These are phyloP conservation scores for Teratosphaeria destructans DNA, from an alignment of 2,329 filamentous ascomycete genomes.

Conservation along the genomic window DNA sequence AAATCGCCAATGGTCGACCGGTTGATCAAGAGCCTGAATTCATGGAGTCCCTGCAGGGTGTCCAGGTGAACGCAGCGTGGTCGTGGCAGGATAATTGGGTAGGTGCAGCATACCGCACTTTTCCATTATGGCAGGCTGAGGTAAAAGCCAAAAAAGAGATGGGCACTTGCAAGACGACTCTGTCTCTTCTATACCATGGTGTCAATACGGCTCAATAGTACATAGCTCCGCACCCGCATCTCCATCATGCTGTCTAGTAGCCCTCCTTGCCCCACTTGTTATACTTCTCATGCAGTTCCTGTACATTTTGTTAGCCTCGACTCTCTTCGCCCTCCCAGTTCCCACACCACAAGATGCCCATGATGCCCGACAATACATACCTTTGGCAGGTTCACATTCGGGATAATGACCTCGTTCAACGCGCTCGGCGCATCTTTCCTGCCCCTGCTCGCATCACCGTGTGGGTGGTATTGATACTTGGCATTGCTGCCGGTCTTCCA, in stretches of 20 bases:
- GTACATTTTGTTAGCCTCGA: conserved; percentile 4
- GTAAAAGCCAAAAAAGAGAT: background rate
- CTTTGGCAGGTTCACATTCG: conserved; percentile 86
- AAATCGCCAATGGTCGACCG: background rate
- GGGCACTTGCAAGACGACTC: background rate
- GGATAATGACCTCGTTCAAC: conserved; percentile 87
- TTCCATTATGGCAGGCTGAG: background rate
- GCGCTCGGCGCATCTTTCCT: conserved; percentile 89
- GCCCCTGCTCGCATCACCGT: conserved; percentile 63
- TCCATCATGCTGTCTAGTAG: conserved; percentile 42
- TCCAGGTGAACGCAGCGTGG: too few relatives aligned
- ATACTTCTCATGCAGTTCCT: conserved; percentile 91
- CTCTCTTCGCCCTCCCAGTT: background rate
- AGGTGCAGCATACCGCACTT: background rate
- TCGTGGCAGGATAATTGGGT: background rate
- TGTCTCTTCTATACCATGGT: background rate
- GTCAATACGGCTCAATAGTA: background rate
- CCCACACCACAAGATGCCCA: background rate
- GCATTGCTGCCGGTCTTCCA: conserved; percentile 64
- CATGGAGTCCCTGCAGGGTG: background rate
- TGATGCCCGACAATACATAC: conserved; percentile 36
- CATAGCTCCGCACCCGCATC: background rate
- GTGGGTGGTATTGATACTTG: conserved; percentile 61
- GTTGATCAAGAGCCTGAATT: background rate
- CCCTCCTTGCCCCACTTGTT: conserved; percentile 99